Conservation (phyloP, 768 basidiomycete species). For the Cystofilobasidium capitatum region DNA sequence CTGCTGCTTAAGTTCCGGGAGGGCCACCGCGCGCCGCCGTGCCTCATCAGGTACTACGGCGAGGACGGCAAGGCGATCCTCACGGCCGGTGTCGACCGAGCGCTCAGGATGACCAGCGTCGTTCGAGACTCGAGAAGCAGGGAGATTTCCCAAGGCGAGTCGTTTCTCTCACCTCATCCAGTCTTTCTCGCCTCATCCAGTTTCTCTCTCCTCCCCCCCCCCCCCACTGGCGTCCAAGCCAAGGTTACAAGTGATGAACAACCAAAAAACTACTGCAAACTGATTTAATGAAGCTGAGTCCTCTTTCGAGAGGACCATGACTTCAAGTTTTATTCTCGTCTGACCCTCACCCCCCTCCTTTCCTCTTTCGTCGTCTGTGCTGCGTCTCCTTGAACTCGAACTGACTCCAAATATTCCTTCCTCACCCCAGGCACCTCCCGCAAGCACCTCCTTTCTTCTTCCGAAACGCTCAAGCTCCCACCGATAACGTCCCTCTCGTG, state of each 20-base stretch:
- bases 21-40: slow-evolving; percentile 83
- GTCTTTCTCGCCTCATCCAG: background rate
- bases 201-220: background rate
- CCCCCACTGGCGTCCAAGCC: background rate
- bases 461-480: slow-evolving; percentile 64
- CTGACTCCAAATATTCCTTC: slow-evolving; percentile 62
- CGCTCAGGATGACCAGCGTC: slow-evolving; percentile 78
- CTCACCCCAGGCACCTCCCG: slow-evolving; percentile 33
- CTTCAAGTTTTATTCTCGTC: slow-evolving; percentile 8
- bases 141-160: slow-evolving; percentile 80
- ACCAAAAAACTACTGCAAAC: background rate
- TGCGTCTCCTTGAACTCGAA: slow-evolving; percentile 70
- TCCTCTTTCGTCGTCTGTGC: background rate
- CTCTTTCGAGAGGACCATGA: background rate
- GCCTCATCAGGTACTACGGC: slow-evolving; percentile 87
- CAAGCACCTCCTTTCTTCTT: slow-evolving; percentile 1
- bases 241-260: slow-evolving; percentile 58
- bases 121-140: slow-evolving; percentile 91
- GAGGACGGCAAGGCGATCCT: slow-evolving; percentile 93
- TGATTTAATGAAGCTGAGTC: slow-evolving; percentile 12
- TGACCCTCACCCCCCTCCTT: background rate
- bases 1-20: slow-evolving; percentile 82
- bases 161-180: background rate
- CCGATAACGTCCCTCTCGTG: slow-evolving; percentile 67
- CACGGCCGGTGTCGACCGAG: slow-evolving; percentile 75